These are phyloP conservation scores for Mycena maculata DNA, from an alignment of 768 basidiomycete genomes.

Conservation along the genomic window DNA sequence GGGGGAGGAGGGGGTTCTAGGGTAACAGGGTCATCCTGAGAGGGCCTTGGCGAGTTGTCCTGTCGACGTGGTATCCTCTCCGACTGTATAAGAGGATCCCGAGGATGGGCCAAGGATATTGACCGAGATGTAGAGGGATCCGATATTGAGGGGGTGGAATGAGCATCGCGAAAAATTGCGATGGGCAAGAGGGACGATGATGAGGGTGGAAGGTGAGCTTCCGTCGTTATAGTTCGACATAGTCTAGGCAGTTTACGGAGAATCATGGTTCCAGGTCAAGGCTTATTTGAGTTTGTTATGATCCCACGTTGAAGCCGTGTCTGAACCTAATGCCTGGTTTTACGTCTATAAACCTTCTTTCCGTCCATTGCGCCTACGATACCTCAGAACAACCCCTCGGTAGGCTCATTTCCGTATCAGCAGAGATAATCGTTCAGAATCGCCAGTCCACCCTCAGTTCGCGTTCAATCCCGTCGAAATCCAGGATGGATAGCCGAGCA, in stretches of 20 bases:
- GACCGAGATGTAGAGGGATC: slow-evolving; percentile 30
- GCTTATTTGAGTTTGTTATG: not conserved
- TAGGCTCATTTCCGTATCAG: no score
- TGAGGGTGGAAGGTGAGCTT: slow-evolving; percentile 13
- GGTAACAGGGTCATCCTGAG: not conserved
- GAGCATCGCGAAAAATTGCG: slow-evolving; percentile 18
- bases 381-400: no score
- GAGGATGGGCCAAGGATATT: slow-evolving; percentile 30
- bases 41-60: not conserved
- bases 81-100: slow-evolving; percentile 18
- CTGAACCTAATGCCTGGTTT: no score
- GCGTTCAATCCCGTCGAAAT: no score
- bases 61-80: slow-evolving; percentile 8
- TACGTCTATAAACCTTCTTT: no score
- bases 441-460: no score
- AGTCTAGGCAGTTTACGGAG: slow-evolving; percentile 18
- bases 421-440: no score
- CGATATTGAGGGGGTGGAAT: slow-evolving; percentile 20
- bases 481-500: no score
- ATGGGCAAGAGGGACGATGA: slow-evolving; percentile 16
- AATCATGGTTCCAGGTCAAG: slow-evolving; percentile 11
- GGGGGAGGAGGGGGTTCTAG: not conserved
- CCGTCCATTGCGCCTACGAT: no score
- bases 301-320: not conserved
- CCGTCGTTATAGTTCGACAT: slow-evolving; percentile 25